Percentiles rank a stretch among this genome's conserved stretches.
Evolutionary conservation across 2,329 filamentous ascomycete genomes (phyloP).

Genomic region (Zasmidium citrigriseum): DNA sequence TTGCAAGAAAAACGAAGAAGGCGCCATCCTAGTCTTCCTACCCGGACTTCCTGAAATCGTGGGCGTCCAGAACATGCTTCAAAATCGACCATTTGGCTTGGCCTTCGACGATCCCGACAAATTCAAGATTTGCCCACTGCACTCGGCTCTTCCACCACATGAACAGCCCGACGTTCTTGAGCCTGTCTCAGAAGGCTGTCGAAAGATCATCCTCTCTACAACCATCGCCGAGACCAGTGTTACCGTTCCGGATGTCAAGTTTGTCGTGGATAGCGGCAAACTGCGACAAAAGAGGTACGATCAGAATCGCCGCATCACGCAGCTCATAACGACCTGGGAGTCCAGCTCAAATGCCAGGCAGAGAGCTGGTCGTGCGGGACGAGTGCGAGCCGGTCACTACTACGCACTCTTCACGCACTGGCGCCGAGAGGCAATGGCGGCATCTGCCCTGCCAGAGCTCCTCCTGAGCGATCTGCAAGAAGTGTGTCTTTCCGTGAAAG

Average conservation of each 20-base stretch:
- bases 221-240: slow-evolving; percentile 55
- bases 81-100: slow-evolving; percentile 34
- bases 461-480: slow-evolving; percentile 47
- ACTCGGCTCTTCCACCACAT: slow-evolving; percentile 46
- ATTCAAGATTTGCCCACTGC: slow-evolving; percentile 49
- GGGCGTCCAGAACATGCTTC: slow-evolving; percentile 28
- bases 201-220: slow-evolving; percentile 53
- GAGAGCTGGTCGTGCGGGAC: slow-evolving; percentile 53
- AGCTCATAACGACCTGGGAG: slow-evolving; percentile 47
- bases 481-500: slow-evolving; percentile 47
- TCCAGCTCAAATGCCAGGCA: slow-evolving; percentile 51
- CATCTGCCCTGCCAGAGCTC: slow-evolving; percentile 42
- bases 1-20: slow-evolving; percentile 42
- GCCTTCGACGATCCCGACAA: slow-evolving; percentile 43
- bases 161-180: slow-evolving; percentile 47
- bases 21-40: slow-evolving; percentile 52
- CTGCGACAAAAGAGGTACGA: slow-evolving; percentile 43
- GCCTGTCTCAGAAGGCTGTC: slow-evolving; percentile 40
- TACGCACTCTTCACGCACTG: slow-evolving; percentile 49
- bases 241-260: slow-evolving; percentile 54
- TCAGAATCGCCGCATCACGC: slow-evolving; percentile 39
- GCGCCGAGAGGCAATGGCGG: slow-evolving; percentile 37
- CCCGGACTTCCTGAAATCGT: slow-evolving; percentile 47
- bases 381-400: slow-evolving; percentile 52
- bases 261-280: slow-evolving; percentile 53